These are phyloP conservation scores for Backusella liffmaniae DNA, from an alignment of 192 early-diverging fungal genomes.

Conservation along the genomic window DNA sequence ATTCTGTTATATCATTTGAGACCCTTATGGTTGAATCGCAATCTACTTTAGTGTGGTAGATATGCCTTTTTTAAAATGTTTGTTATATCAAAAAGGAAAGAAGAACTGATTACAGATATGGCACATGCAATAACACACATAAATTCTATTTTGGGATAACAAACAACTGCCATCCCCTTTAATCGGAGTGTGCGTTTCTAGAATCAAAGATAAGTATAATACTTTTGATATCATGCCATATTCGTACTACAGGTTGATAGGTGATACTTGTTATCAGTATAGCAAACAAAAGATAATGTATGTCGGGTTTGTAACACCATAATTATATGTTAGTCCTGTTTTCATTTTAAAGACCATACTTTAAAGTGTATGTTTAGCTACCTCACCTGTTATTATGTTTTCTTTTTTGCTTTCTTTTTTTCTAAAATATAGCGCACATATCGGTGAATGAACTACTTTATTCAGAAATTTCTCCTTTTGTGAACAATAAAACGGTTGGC, in stretches of 20 bases:
- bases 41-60: neutral
- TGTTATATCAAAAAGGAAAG: neutral
- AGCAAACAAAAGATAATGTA: slow-evolving; percentile 9
- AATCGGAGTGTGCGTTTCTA: neutral
- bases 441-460: neutral
- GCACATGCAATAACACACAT: neutral
- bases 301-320: neutral
- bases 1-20: neutral
- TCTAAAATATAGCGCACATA: neutral
- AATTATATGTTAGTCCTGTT: neutral
- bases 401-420: neutral
- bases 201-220: slow-evolving; percentile 5
- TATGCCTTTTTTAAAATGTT: neutral
- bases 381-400: neutral
- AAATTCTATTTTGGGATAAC: neutral
- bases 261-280: neutral
- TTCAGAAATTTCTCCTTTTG: neutral
- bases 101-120: neutral
- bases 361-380: neutral
- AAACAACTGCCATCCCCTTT: neutral
- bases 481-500: neutral
- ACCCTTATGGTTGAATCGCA: neutral
- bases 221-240: neutral
- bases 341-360: neutral
- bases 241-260: neutral